A percentile compares a stretch with the other conserved stretches of the same genome.
phyloP scores from a whole-genome alignment of 169 alveolate genomes.

The Cryptosporidium sp. region DNA sequence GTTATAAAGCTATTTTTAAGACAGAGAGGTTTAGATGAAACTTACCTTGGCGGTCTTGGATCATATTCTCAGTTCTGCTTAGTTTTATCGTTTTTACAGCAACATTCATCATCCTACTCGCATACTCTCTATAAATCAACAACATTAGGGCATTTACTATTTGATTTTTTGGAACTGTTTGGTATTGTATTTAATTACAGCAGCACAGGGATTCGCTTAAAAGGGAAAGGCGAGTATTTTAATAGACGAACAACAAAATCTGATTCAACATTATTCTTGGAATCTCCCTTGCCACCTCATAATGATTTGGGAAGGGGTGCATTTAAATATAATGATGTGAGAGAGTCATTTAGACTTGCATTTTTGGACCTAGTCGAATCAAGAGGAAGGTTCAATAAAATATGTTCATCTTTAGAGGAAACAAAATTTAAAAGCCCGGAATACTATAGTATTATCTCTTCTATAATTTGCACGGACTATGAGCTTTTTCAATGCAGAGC shows the following conservation, averaged over 20 bases:
- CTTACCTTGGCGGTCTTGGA: conserved; percentile 81
- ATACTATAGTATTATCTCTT: conserved; percentile 50
- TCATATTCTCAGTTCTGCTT: conserved; percentile 79
- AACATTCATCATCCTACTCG: conserved; percentile 77
- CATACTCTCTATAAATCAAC: conserved; percentile 35
- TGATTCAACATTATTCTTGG: conserved; percentile 21
- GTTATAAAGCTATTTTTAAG: conserved; percentile 77
- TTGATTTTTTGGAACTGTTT: conserved; percentile 74
- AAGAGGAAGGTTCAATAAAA: conserved; percentile 42
- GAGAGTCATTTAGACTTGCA: conserved; percentile 70
- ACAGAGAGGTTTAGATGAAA: conserved; percentile 78
- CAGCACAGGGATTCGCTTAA: conserved; percentile 64
- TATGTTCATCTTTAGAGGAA: conserved; percentile 7
- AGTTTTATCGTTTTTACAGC: conserved; percentile 77
- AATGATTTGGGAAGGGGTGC: conserved; percentile 69
- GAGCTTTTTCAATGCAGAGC: conserved; percentile 62
- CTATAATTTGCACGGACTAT: conserved; percentile 42
- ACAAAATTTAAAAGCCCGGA: conserved; percentile 21
- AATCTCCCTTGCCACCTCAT: conserved; percentile 70
- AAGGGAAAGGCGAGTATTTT: conserved; percentile 65
- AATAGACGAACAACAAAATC: not conserved
- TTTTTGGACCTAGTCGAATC: conserved; percentile 62
- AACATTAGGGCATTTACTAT: conserved; percentile 74
- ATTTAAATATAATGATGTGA: conserved; percentile 50
- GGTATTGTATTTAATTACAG: conserved; percentile 70